These are phyloP conservation scores for Brassica cretica DNA, from an alignment of 345 rosid genomes.

Conservation along the genomic window DNA sequence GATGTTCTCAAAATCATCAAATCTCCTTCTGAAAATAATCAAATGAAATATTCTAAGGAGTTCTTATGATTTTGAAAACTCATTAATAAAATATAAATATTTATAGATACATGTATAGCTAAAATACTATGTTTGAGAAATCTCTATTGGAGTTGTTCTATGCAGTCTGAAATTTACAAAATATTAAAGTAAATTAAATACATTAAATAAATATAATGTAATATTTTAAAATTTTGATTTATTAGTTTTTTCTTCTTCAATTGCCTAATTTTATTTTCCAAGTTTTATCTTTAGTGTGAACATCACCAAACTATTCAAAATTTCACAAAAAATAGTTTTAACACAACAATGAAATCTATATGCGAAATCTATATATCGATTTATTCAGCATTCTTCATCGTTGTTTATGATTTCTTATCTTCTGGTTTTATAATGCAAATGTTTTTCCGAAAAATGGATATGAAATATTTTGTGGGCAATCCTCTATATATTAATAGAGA, in stretches of 20 bases:
- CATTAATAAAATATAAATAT: background rate
- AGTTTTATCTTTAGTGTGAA: constrained; percentile 10
- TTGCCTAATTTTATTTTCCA: background rate
- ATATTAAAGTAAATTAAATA: background rate
- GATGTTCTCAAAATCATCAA: background rate
- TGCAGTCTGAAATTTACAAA: background rate
- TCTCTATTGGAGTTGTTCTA: background rate
- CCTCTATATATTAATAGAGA: too few species aligned
- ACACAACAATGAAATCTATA: background rate
- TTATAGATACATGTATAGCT: background rate
- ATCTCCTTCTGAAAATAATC: background rate
- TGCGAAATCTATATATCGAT: background rate
- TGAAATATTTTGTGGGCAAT: background rate
- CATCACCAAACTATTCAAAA: constrained; percentile 10
- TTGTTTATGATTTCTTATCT: background rate
- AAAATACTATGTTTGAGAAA: background rate
- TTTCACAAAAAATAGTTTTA: background rate
- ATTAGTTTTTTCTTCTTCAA: background rate
- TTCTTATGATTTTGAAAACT: background rate
- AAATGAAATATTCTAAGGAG: background rate
- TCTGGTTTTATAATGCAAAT: background rate
- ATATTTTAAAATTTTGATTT: background rate
- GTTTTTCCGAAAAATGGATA: background rate
- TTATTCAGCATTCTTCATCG: background rate
- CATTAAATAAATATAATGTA: background rate